Conservation (phyloP, 2,329 filamentous ascomycete genomes). For the Scolecobasidium constrictum region DNA sequence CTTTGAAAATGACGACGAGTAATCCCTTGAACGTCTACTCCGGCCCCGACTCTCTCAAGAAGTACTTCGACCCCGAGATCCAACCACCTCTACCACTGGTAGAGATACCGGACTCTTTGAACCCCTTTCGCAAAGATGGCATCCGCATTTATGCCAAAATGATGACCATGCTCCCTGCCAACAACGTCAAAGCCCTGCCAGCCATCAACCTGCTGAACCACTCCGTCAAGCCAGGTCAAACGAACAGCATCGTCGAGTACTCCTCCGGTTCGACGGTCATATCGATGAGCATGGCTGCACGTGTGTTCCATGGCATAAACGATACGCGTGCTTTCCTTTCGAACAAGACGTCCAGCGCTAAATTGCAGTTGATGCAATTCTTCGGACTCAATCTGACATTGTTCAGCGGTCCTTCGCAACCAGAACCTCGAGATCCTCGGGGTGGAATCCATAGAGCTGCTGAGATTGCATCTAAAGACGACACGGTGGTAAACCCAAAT, state of each 20-base stretch:
- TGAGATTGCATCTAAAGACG: conserved; percentile 29
- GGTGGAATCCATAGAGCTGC: conserved; percentile 42
- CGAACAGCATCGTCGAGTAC: conserved; percentile 43
- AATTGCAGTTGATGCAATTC: conserved; percentile 47
- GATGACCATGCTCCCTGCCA: conserved; percentile 53
- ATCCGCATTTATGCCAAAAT: conserved; percentile 56
- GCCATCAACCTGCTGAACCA: conserved; percentile 24
- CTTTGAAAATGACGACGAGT: conserved; percentile 18
- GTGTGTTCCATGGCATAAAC: conserved; percentile 39
- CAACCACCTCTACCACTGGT: conserved; percentile 50
- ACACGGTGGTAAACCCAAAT: conserved; percentile 39
- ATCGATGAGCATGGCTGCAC: conserved; percentile 45
- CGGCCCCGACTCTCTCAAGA: conserved; percentile 43
- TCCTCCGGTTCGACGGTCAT: conserved; percentile 53
- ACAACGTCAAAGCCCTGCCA: conserved; percentile 55
- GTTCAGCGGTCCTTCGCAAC: conserved; percentile 49
- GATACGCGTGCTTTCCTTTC: conserved; percentile 46
- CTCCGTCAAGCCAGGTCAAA: neutral
- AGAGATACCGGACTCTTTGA: conserved; percentile 46
- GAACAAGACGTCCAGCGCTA: conserved; percentile 46
- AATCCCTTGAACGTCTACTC: conserved; percentile 44
- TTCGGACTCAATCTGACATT: conserved; percentile 48
- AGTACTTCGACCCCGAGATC: conserved; percentile 50
- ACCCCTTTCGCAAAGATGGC: conserved; percentile 46
- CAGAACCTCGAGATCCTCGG: conserved; percentile 41